Evolutionary conservation across 2,329 filamentous ascomycete genomes (phyloP), one percentile per base, ranked within the genome.

Genomic region (Cladophialophora psammophila): DNA sequence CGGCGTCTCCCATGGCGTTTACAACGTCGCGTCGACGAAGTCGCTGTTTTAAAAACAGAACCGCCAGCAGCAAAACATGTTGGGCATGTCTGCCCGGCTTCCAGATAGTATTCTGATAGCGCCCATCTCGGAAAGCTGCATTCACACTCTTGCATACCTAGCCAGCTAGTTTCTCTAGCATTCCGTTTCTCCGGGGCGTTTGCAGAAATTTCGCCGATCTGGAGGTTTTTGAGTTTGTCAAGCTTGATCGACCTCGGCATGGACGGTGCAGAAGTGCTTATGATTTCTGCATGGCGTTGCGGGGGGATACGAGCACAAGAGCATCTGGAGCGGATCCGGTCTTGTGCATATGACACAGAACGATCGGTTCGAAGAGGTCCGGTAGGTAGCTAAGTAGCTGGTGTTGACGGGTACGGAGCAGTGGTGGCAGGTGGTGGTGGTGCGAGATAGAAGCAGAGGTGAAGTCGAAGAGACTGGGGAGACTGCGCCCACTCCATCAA

Each of bases 231-330:
- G 15, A 15, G 13, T 32, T 52, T 18, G n/a, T n/a, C 9, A 36
- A 12, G 31, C 53, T 35, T n/a, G 31, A 18, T 55, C 34, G 31
- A 34, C 53, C 53, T 55, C 53, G 53, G 53, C 53, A 12, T 50
- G 6, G 8, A 34, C 2, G 52, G 26, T 13, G 8, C 32, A 20
- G 53, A 55, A 20, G 18, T 36, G 32, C 15, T 55, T 35, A 31
- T 55, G 31, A 31, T 35, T 35, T 34, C 53, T 36, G 12, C 12
- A 13, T n/a, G n/a, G 34, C 9, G 13, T 20, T 50, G 31, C 35
- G 42, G 59, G 38, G 59, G 18, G 53, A 61, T 40, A 54, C 32
- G 59, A 42, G 18, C 9, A 5, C 15, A 13, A 52, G 52, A 60
- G 18, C n/a, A 38, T 38, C 31, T 59, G 45, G 40, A n/a, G n/a